A percentile compares a stretch with the other conserved stretches of the same genome.
phyloP scores from a whole-genome alignment of 306 rosid species.

The Ormosia semicastrata region DNA sequence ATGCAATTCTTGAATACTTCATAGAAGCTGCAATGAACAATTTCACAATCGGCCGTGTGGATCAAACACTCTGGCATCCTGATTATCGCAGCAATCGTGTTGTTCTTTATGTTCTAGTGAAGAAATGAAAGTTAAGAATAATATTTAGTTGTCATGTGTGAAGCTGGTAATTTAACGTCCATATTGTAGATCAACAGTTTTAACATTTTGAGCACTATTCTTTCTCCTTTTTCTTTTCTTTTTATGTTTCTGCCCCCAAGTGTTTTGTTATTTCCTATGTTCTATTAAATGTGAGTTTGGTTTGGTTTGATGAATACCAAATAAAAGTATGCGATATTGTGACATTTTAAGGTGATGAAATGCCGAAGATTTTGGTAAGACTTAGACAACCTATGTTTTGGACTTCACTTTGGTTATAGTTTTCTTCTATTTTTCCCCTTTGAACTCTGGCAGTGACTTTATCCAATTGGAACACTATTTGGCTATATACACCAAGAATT shows the following conservation, averaged over 20 bases:
- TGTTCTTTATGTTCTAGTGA: slow-evolving; percentile 66
- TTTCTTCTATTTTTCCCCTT: neutral
- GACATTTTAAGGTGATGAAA: neutral
- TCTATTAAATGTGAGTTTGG: neutral
- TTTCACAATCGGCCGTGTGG: slow-evolving; percentile 73
- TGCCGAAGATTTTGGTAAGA: neutral
- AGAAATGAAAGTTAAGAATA: slow-evolving; percentile 41
- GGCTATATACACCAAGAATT: neutral
- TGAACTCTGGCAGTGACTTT: neutral
- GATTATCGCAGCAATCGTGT: slow-evolving; percentile 73
- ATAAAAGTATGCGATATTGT: neutral
- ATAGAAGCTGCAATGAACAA: slow-evolving; percentile 64
- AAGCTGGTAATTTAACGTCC: neutral
- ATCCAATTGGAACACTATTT: neutral
- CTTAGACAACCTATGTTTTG: neutral
- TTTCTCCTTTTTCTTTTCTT: neutral
- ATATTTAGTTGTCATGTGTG: neutral
- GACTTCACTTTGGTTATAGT: neutral
- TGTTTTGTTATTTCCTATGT: neutral
- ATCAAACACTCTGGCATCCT: slow-evolving; percentile 76
- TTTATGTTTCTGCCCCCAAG: neutral
- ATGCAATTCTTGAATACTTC: slow-evolving; percentile 82
- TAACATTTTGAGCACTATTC: neutral
- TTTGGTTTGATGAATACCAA: neutral
- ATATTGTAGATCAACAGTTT: neutral